phyloP scores from a whole-genome alignment of 768 basidiomycete species.

The Rhodotorula toruloides region DNA sequence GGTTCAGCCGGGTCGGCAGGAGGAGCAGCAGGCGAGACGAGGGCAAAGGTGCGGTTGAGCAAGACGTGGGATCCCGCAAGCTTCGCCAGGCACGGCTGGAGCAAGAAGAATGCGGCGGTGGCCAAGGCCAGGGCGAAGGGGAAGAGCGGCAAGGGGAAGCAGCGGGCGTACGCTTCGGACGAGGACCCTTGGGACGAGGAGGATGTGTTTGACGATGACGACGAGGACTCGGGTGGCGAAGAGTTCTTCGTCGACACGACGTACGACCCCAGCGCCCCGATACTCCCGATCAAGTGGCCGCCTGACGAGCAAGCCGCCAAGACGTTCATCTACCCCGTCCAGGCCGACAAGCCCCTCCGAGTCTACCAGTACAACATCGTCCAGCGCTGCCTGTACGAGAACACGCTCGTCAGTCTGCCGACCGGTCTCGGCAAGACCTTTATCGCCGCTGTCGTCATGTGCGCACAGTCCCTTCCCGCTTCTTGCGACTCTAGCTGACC shows the following conservation, averaged over 20 bases:
- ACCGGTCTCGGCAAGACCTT: slow-evolving; percentile 98
- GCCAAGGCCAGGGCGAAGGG: slow-evolving; percentile 56
- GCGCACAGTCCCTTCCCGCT: slow-evolving; percentile 12
- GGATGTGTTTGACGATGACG: slow-evolving; percentile 51
- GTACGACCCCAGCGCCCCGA: slow-evolving; percentile 74
- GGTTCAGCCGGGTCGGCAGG: slow-evolving; percentile 7
- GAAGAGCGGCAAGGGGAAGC: slow-evolving; percentile 47
- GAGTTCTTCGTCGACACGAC: slow-evolving; percentile 41
- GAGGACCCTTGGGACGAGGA: slow-evolving; percentile 50
- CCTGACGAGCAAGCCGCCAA: slow-evolving; percentile 71
- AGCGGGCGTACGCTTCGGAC: slow-evolving; percentile 37
- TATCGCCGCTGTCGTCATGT: slow-evolving; percentile 91
- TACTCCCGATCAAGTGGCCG: slow-evolving; percentile 71
- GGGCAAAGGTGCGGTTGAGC: slow-evolving; percentile 57
- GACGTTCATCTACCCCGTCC: slow-evolving; percentile 83
- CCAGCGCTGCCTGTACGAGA: slow-evolving; percentile 75
- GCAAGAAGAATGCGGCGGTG: slow-evolving; percentile 49
- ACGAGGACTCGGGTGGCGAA: slow-evolving; percentile 52
- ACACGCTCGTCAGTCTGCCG: slow-evolving; percentile 86
- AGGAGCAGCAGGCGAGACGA: slow-evolving; percentile 22
- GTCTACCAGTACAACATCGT: slow-evolving; percentile 95
- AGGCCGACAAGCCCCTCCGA: slow-evolving; percentile 67
- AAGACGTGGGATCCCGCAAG: slow-evolving; percentile 88
- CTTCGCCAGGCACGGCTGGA: slow-evolving; percentile 64
- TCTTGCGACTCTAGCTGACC: slow-evolving; percentile 61